These are phyloP conservation scores for Lasiodiplodia hormozganensis DNA, from an alignment of 2,329 filamentous ascomycete species.

Conservation along the genomic window DNA sequence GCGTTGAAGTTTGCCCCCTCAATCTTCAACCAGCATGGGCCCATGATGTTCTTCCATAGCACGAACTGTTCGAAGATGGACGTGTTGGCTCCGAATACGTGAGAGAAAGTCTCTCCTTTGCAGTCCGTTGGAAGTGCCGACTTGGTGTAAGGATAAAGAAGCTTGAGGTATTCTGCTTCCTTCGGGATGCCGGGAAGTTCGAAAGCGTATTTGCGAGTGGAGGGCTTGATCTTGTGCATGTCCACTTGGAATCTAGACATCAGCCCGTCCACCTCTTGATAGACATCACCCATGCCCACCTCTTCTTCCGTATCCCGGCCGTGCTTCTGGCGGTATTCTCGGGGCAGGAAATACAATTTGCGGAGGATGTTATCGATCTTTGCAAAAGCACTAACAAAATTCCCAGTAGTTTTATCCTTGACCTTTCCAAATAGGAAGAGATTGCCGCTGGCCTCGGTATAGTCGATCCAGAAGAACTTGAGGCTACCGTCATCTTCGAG, in stretches of 20 bases:
- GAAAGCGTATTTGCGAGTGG: constrained; percentile 92
- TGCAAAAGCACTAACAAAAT: constrained; percentile 89
- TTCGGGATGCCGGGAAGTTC: constrained; percentile 86
- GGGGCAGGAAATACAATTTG: constrained; percentile 91
- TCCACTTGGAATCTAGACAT: constrained; percentile 87
- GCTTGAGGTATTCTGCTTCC: constrained; percentile 89
- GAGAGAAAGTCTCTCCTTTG: constrained; percentile 88
- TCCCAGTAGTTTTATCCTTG: constrained; percentile 80
- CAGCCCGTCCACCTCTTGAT: constrained; percentile 83
- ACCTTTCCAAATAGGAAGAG: constrained; percentile 97
- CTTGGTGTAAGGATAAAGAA: constrained; percentile 94
- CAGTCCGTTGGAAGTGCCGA: constrained; percentile 72
- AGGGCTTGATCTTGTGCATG: constrained; percentile 93
- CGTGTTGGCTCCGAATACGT: constrained; percentile 92
- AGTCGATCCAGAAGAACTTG: constrained; percentile 97
- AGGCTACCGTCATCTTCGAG: constrained; percentile 92
- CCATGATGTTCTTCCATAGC: constrained; percentile 98
- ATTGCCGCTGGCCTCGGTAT: constrained; percentile 88
- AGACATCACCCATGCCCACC: constrained; percentile 87
- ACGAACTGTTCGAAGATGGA: constrained; percentile 98
- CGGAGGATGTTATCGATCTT: constrained; percentile 94
- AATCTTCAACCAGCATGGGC: constrained; percentile 95
- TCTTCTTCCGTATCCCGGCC: constrained; percentile 77
- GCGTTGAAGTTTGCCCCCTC: constrained; percentile 81
- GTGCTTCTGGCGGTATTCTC: constrained; percentile 65